Conservation (phyloP, 768 basidiomycete species). For the Symmetrospora coprosmae region DNA sequence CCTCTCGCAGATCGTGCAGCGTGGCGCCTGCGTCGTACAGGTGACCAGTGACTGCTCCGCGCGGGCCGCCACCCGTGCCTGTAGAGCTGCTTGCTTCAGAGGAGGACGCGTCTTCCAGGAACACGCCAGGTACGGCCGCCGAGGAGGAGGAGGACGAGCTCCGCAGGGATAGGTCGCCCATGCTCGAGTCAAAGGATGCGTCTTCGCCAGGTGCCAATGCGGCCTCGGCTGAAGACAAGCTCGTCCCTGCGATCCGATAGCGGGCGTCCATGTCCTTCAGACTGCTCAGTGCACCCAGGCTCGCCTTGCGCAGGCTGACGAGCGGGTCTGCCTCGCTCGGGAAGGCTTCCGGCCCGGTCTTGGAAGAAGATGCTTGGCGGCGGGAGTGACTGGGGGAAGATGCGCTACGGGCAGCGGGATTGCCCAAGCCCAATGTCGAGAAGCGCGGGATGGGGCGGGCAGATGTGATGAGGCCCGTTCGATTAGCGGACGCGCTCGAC, state of each 20-base stretch:
- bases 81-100: not conserved
- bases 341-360: too few species aligned
- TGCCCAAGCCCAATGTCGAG: not conserved
- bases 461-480: constrained; percentile 14
- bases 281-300: constrained; percentile 66
- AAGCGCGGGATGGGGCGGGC: constrained; percentile 17
- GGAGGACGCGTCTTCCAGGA: not conserved
- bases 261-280: constrained; percentile 68
- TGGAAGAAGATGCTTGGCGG: too few species aligned
- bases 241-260: too few species aligned
- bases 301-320: constrained; percentile 55
- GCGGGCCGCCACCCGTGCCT: too few species aligned
- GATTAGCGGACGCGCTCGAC: not conserved
- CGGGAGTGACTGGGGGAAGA: too few species aligned
- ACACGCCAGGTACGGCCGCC: not conserved
- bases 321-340: constrained; percentile 46
- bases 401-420: too few species aligned
- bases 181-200: not conserved
- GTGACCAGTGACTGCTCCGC: not conserved
- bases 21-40: constrained; percentile 1
- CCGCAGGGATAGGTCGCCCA: constrained; percentile 10
- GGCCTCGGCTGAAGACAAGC: constrained; percentile 39
- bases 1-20: not conserved
- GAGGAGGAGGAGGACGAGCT: too few species aligned
- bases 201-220: not conserved